Conservation (phyloP, 805 yeast species). For the Yamadazyma olivae region DNA sequence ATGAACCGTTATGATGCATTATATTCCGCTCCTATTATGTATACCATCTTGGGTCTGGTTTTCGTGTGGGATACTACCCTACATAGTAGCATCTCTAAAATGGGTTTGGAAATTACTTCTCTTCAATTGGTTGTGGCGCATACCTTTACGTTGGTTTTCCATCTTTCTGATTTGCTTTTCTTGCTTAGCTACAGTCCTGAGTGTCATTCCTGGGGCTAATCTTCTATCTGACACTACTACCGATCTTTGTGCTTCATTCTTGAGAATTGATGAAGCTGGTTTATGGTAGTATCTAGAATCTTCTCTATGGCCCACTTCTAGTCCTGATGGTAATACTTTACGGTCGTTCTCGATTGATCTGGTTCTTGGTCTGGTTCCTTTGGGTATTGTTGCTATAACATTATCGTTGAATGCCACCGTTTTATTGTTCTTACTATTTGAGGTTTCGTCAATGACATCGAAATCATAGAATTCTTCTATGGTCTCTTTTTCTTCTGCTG, state of each 20-base stretch:
- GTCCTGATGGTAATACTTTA: slow-evolving; percentile 63
- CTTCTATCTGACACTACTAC: slow-evolving; percentile 73
- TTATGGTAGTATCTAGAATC: slow-evolving; percentile 71
- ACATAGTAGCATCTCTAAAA: no score
- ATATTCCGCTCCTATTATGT: no score
- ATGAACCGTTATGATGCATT: no score
- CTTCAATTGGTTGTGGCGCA: no score
- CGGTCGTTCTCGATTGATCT: slow-evolving; percentile 24
- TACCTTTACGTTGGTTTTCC: no score
- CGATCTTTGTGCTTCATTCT: slow-evolving; percentile 67
- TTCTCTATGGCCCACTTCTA: slow-evolving; percentile 78
- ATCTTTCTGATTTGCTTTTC: slow-evolving; percentile 26
- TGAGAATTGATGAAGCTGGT: slow-evolving; percentile 25
- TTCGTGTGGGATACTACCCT: no score
- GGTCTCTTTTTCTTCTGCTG: slow-evolving; percentile 32
- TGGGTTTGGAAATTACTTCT: no score
- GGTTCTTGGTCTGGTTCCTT: not conserved
- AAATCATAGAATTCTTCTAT: slow-evolving; percentile 35
- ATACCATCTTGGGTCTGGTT: no score
- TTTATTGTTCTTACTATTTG: slow-evolving; percentile 7
- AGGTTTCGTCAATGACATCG: slow-evolving; percentile 5
- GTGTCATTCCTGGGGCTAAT: slow-evolving; percentile 35
- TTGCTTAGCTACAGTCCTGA: slow-evolving; percentile 26
- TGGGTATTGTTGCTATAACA: slow-evolving; percentile 6
- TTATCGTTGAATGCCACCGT: slow-evolving; percentile 8